Percentiles rank a stretch among this genome's conserved stretches.
Evolutionary conservation across 148 eudicot species (phyloP).

Genomic region (Arbutus unedo): DNA sequence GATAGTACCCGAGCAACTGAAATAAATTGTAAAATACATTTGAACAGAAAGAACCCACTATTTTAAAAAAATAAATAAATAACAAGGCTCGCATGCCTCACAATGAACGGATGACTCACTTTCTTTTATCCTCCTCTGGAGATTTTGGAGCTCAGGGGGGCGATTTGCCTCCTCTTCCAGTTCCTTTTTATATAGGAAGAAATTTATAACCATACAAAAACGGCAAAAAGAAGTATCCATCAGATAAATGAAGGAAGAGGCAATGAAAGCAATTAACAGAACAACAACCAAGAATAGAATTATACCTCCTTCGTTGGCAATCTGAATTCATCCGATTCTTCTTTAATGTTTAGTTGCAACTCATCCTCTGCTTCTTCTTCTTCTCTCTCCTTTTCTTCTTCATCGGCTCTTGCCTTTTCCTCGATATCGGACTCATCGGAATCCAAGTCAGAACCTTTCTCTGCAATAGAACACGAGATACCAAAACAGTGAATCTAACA

Average conservation of each 20-base stretch:
- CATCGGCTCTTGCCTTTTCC: conserved; percentile 40
- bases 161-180: conserved; percentile 71
- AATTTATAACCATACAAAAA: neutral
- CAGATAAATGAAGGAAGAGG: neutral
- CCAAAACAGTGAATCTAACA: neutral
- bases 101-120: conserved; percentile 39
- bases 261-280: conserved; percentile 1
- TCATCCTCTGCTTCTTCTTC: conserved; percentile 58
- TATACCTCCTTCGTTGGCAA: conserved; percentile 66
- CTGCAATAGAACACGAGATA: conserved; percentile 13
- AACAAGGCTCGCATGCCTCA: neutral
- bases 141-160: conserved; percentile 81
- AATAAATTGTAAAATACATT: neutral
- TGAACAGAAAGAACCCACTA: neutral
- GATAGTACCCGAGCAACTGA: conserved; percentile 77
- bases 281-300: conserved; percentile 1
- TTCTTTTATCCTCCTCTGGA: conserved; percentile 84
- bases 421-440: conserved; percentile 51
- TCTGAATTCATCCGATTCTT: conserved; percentile 62
- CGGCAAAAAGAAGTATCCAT: neutral
- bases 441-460: conserved; percentile 33
- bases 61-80: neutral
- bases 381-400: conserved; percentile 37
- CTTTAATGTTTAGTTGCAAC: conserved; percentile 51
- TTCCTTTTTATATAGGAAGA: conserved; percentile 40